Percentiles rank a stretch among this genome's conserved stretches.
These are phyloP conservation scores for Fusarium sp. DNA, from an alignment of 2,329 filamentous ascomycete species.

Conservation along the genomic window DNA sequence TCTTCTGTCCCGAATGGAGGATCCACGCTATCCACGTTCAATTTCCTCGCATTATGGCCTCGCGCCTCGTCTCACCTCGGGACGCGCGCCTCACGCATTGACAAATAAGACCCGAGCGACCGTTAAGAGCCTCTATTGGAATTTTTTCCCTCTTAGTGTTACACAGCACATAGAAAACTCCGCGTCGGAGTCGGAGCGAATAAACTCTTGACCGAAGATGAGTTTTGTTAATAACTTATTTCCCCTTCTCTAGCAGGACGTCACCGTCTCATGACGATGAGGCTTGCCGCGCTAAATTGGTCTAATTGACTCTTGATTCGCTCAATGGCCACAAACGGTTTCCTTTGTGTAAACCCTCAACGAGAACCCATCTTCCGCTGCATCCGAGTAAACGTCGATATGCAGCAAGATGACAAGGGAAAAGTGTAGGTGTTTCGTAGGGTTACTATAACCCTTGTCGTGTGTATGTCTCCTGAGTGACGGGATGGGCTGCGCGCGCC, in stretches of 20 bases:
- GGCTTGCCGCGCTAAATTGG: slow-evolving; percentile 24
- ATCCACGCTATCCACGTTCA: slow-evolving; percentile 32
- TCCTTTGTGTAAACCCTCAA: slow-evolving; percentile 14
- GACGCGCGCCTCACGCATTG: slow-evolving; percentile 22
- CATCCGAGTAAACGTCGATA: slow-evolving; percentile 35
- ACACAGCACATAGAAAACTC: slow-evolving; percentile 4
- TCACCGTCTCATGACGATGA: slow-evolving; percentile 36
- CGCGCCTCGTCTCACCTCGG: slow-evolving; percentile 23
- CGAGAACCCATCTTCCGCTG: slow-evolving; percentile 23
- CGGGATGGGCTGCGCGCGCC: slow-evolving; percentile 24
- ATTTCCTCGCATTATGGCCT: slow-evolving; percentile 30
- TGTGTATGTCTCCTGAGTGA: slow-evolving; percentile 14
- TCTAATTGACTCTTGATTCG: slow-evolving; percentile 15
- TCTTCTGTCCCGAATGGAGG: slow-evolving; percentile 15
- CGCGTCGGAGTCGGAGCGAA: slow-evolving; percentile 34
- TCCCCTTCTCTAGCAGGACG: slow-evolving; percentile 16
- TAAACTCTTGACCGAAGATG: slow-evolving; percentile 20
- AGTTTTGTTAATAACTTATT: slow-evolving; percentile 1
- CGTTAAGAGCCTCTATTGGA: slow-evolving; percentile 19
- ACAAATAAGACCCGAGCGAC: slow-evolving; percentile 23
- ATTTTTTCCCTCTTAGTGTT: neutral
- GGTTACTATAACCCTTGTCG: slow-evolving; percentile 20
- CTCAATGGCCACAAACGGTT: slow-evolving; percentile 23
- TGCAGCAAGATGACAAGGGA: neutral
- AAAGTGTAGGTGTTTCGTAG: slow-evolving; percentile 25